Base-by-base conservation (phyloP, 352 stramenopile genomes). In the Pythium scleroteichum region DNA sequence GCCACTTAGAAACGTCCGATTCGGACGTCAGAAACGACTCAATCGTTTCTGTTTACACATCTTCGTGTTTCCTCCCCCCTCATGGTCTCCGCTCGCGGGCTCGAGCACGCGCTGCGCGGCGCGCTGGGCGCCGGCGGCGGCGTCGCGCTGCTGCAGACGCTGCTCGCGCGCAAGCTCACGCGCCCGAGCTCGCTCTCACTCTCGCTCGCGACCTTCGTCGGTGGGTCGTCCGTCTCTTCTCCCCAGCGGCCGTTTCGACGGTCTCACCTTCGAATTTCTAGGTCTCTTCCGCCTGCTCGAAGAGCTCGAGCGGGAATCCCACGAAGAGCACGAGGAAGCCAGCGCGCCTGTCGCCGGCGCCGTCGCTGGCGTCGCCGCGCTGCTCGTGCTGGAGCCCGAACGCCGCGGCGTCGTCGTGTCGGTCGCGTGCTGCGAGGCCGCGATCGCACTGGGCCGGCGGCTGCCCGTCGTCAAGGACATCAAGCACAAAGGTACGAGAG, bases 181-280 rank as follows among this genome's bases (percentile, higher is more conserved):
- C 35, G 61, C 4, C 78, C 81, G 8, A 81, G 72, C 42, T 74
- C 76, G 2, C 58, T 90, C 12, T 79, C 78, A 19, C 50, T 87
- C 32, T 68, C 78, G 0, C 60, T 90, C 26, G 73, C 74, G 8
- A 73, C 69, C 51, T 87, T 90, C 45, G 73, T 88, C 14, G 78
- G 80, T 75, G 46, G 53, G 53, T 33, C 44, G 29, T 5, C 29
- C 29, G 29, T 35, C 29, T 35, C 29, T 35, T 35, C 29, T 35
- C 29, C 29, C 29, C 5, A 10, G 29, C 5, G 39, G 8, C 20
- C 10, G 22, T 3, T 50, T 14, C 22, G 5, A 12, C 7, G 20
- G 19, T 39, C 13, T 48, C 20, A 48, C 20, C n/a, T n/a, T n/a
- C n/a, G n/a, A n/a, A 40, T n/a, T 33, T 20, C 7, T 20, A 65